A percentile compares a stretch with the other conserved stretches of the same genome.
Evolutionary conservation across 495 filamentous ascomycete species (phyloP).

Genomic region (Daldinia caldariorum): DNA sequence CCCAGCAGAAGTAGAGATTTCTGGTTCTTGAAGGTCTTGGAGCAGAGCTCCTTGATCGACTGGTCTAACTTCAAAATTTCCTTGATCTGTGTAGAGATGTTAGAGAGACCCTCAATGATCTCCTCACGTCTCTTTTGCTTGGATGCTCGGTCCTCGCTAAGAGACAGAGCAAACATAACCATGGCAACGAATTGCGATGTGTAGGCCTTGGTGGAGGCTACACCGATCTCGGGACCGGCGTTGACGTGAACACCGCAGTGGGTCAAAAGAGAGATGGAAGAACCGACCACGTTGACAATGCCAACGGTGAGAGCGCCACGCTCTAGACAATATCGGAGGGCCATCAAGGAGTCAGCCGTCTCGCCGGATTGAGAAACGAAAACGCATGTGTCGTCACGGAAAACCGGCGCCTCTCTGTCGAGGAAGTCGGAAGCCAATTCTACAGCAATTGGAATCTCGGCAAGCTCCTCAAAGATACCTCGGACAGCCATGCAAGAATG

Average conservation of each 20-base stretch:
- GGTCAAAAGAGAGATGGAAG: conserved; percentile 95
- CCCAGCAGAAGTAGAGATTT: conserved; percentile 94
- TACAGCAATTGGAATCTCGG: conserved; percentile 96
- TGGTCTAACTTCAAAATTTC: conserved; percentile 89
- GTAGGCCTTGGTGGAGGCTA: conserved; percentile 98
- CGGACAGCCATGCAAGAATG: conserved; percentile 99
- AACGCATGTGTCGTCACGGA: conserved; percentile 98
- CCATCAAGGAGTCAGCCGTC: conserved; percentile 98
- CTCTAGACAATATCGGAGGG: conserved; percentile 95
- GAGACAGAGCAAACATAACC: conserved; percentile 97
- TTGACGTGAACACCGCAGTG: conserved; percentile 99
- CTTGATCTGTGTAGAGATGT: conserved; percentile 90
- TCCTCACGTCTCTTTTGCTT: conserved; percentile 93
- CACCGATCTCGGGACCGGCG: conserved; percentile 97
- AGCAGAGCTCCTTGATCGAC: conserved; percentile 90
- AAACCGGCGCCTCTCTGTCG: conserved; percentile 96
- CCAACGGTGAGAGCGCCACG: conserved; percentile 96
- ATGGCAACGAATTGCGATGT: conserved; percentile 99
- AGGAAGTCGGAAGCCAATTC: conserved; percentile 98
- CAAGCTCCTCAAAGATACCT: conserved; percentile 96
- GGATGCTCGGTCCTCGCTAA: conserved; percentile 94
- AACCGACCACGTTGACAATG: conserved; percentile 97
- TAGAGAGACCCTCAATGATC: conserved; percentile 91
- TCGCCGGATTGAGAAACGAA: conserved; percentile 99
- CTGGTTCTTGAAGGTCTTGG: conserved; percentile 92